A percentile compares a stretch with the other conserved stretches of the same genome.
These are phyloP conservation scores for Diutina siamensis DNA, from an alignment of 1,139 yeast genomes.

Conservation along the genomic window DNA sequence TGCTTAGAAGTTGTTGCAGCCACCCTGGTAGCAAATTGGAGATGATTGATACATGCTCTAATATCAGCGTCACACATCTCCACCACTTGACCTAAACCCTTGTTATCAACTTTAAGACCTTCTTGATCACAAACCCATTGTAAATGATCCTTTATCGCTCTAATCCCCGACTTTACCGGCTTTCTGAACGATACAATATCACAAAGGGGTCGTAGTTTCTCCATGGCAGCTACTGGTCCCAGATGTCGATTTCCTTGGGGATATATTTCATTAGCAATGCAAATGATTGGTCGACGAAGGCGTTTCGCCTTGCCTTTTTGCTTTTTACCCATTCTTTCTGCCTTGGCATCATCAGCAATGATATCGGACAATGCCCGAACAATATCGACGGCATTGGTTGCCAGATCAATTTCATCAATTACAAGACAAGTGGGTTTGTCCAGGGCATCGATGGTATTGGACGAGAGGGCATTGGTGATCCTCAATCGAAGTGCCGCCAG, in stretches of 20 bases:
- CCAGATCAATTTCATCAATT: conserved; percentile 88
- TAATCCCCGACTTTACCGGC: conserved; percentile 22
- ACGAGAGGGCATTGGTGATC: conserved; percentile 51
- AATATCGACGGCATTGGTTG: conserved; percentile 65
- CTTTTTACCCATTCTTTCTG: conserved; percentile 14
- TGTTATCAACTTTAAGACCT: conserved; percentile 21
- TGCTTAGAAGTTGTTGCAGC: conserved; percentile 7
- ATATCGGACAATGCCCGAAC: conserved; percentile 57
- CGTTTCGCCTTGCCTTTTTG: conserved; percentile 22
- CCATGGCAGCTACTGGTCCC: conserved; percentile 36
- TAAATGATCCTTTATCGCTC: conserved; percentile 30
- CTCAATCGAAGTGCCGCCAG: conserved; percentile 30
- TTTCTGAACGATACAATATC: conserved; percentile 60
- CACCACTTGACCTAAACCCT: conserved; percentile 40
- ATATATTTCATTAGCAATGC: conserved; percentile 82
- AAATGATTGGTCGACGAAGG: conserved; percentile 64
- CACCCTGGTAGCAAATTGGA: conserved; percentile 51
- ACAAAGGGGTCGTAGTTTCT: conserved; percentile 58
- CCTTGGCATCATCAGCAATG: conserved; percentile 48
- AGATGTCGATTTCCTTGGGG: conserved; percentile 27
- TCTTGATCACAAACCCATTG: conserved; percentile 23
- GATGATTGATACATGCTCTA: conserved; percentile 71
- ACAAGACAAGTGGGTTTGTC: conserved; percentile 71
- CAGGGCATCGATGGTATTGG: conserved; percentile 37
- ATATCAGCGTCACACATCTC: conserved; percentile 74